Base-by-base conservation (phyloP, 1,139 yeast species). In the Nakaseomyces delphensis region DNA sequence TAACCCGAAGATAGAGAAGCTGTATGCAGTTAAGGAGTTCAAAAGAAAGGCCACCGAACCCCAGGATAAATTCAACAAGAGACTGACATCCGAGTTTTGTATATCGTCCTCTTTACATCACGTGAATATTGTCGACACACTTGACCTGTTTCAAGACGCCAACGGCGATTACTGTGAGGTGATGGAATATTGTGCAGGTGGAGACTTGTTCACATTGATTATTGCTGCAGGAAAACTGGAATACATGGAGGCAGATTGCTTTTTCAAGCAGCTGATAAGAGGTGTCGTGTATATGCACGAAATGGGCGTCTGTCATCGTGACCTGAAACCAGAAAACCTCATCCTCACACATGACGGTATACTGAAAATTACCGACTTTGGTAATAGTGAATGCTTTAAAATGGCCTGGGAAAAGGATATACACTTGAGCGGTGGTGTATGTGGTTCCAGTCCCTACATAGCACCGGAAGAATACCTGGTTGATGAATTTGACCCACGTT, bases 211-310 rank as follows among this genome's bases (percentile, higher is more conserved):
- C 63, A 81, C 95, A 1, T 69, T 87, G 45, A 84, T 91, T 51
- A 75, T 86, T 42, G 82, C 94, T 1, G 76, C 87, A 18, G 95
- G 95, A 15, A 84, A 81, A 55, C 68, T 91, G 45, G 94, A 85
- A 55, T 79, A 78, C 48, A 74, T 77, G 13, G 97, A 91, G 63
- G 95, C 97, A 4, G 96, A 91, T 63, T 91, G 97, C 63, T 87
- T 85, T 59, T 87, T 91, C 69, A 89, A 89, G 61, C 97, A 91
- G 60, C 69, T 91, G 43, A 76, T 91, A 44, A 70, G 89, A 45
- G 98, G 96, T 28, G 95, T 91, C 31, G 83, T 79, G 44, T 91
- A 87, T 66, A 86, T 91, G 95, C 98, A 91, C 65, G 85, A 84
- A 39, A 84, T 87, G 94, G 97, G 97, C 32, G 96, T 91, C 38